Conservation (phyloP, 2,329 filamentous ascomycete genomes). For the Fusarium zealandicum region DNA sequence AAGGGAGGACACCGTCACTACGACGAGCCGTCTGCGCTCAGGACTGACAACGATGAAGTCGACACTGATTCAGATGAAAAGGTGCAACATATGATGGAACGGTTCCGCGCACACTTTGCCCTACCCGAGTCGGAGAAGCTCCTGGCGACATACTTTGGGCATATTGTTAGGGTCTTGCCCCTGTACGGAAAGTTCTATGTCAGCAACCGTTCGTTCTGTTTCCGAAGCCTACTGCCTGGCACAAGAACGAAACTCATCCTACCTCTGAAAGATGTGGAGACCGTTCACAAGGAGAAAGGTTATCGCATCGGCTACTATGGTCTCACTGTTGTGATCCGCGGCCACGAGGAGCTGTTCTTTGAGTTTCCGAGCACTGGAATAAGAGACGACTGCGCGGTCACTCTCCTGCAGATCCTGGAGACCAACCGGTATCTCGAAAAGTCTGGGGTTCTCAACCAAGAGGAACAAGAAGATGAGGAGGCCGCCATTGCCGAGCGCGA, state of each 20-base stretch:
- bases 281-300: conserved; percentile 91
- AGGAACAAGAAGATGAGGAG: conserved; percentile 75
- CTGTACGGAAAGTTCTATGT: conserved; percentile 98
- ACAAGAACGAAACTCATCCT: conserved; percentile 92
- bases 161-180: conserved; percentile 86
- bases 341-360: conserved; percentile 96
- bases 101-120: conserved; percentile 90
- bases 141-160: conserved; percentile 90
- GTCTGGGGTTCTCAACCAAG: conserved; percentile 69
- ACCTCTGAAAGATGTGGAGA: conserved; percentile 89
- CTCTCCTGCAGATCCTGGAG: conserved; percentile 78
- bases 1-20: conserved; percentile 92
- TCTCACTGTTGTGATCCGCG: conserved; percentile 89
- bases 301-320: conserved; percentile 92
- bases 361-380: conserved; percentile 82
- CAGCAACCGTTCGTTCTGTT: conserved; percentile 87
- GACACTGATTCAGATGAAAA: conserved; percentile 69
- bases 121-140: conserved; percentile 84
- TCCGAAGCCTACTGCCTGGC: conserved; percentile 86
- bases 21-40: conserved; percentile 63
- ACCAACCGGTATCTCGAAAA: conserved; percentile 74
- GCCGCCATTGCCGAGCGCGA: conserved; percentile 82
- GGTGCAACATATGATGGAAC: conserved; percentile 72
- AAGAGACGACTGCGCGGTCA: conserved; percentile 89
- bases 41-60: conserved; percentile 62